Evolutionary conservation across 2,329 filamentous ascomycete genomes (phyloP), one percentile per base, ranked within the genome.

Genomic region (Fusarium miscanthi): DNA sequence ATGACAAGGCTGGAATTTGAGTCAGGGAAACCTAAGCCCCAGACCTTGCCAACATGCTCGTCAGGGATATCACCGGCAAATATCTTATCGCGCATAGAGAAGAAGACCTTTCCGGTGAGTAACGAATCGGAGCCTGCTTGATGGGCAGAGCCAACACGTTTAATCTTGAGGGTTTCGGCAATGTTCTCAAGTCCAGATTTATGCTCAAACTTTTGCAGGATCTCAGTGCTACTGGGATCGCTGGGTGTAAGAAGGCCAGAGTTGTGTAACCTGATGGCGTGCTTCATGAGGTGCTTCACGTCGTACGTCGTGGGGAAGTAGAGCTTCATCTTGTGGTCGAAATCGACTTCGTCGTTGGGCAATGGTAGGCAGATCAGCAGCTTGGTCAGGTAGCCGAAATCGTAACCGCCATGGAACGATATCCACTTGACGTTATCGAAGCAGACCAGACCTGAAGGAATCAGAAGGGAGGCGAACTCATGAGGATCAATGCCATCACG

Each of bases 381-480:
- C 84, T 99, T 99, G 79, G 97, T 95, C 51, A 99, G 87, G 79
- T 98, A 98, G 53, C 95, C 96, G 82, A 99, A 98, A 84, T 99
- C 96, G 83, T 99, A 99, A 68, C 95, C 96, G 33, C 94, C 96
- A 81, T 99, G 96, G 84, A 98, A 98, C 8, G 94, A 97, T 72
- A 99, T 93, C 96, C 96, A 99, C 80, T 94, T 92, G 61, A 98
- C 93, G 64, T 97, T 91, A 42, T 96, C 91, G 73, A 93, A 90
- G 77, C 96, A 92, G 17, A 97, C 94, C 49, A 99, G 88, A 13
- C 96, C 96, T 3, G 96, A 98, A 53, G 93, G 95, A 63, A 97
- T 97, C 69, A 99, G 87, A 33, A 97, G 87, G 4, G 95, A 90
- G 8, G 95, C 96, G 79, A 99, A 99, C 59, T 94, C 92, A 70